Base-by-base conservation (phyloP, 2,329 filamentous ascomycete species). In the Calcarisporium arbuscula region DNA sequence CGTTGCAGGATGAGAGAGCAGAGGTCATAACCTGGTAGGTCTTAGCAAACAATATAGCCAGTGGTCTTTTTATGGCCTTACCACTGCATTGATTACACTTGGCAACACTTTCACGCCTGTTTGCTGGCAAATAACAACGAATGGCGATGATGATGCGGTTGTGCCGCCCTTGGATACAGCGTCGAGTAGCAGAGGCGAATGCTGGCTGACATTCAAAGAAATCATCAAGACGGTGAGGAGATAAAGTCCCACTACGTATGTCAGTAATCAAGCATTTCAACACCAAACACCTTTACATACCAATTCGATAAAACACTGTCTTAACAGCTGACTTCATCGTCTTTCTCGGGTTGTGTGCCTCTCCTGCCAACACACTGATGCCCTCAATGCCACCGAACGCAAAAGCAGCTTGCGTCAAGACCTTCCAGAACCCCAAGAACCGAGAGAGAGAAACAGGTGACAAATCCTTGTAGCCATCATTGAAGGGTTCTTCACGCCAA, bases 1-100 rank as follows among this genome's bases (percentile, higher is more conserved):
- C 64, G 49, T 76, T 77, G 30, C 67, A 72, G 10, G 71, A 69
- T 0, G 68, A 72, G 59, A 69, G 71, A 4, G 70, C 72, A 2
- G 65, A 70, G 18, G 70, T 69, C 33, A 76, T 43, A 56, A 52
- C 39, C 39, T 41, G 17, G 12, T 7, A n/a, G n/a, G n/a, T n/a
- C n/a, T n/a, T n/a, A n/a, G n/a, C n/a, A n/a, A n/a, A n/a, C n/a
- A 32, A 18, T 16, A 17, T 19, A 19, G 15, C 12, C 6, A 6
- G 19, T n/a, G 2, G 12, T 5, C 18, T n/a, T 9, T 8, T 19
- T n/a, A n/a, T n/a, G n/a, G n/a, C 28, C 35, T 35, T 36, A 74
- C 72, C 16, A 70, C 64, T 12, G 66, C 72, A 43, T 77, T 77
- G 51, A 77, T 71, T 35, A 75, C 61, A 11, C 58, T 63, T 28